Percentiles rank a stretch among this genome's conserved stretches.
These are phyloP conservation scores for Taiozyma sp. DNA, from an alignment of 1,139 yeast species.

Conservation along the genomic window DNA sequence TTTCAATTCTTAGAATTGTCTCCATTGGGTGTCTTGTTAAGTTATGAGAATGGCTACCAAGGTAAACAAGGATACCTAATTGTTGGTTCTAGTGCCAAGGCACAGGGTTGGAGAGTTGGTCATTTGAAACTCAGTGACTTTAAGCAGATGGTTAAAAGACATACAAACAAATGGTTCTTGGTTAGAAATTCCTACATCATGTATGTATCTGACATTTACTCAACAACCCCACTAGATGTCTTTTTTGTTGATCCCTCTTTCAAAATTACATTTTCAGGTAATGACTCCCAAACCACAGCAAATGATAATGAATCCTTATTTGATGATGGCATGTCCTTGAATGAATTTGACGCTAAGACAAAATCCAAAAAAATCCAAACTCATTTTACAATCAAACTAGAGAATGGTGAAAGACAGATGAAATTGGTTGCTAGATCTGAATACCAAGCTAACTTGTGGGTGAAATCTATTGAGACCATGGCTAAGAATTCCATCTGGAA, in stretches of 20 bases:
- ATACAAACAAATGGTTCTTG: conserved; percentile 88
- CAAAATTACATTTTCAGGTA: conserved; percentile 47
- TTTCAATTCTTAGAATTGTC: conserved; percentile 88
- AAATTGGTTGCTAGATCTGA: conserved; percentile 71
- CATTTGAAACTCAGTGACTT: conserved; percentile 78
- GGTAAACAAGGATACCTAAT: conserved; percentile 89
- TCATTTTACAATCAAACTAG: conserved; percentile 56
- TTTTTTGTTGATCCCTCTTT: conserved; percentile 76
- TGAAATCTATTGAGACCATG: conserved; percentile 68
- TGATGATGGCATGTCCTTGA: conserved; percentile 25
- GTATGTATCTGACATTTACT: conserved; percentile 79
- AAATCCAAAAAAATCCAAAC: conserved; percentile 29
- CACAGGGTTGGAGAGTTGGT: conserved; percentile 95
- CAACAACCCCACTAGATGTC: conserved; percentile 87
- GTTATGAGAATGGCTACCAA: conserved; percentile 73
- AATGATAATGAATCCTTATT: conserved; percentile 37
- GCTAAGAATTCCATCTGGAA: conserved; percentile 67
- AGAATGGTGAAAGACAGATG: conserved; percentile 74
- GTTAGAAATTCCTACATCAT: conserved; percentile 79
- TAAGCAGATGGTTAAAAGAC: conserved; percentile 81
- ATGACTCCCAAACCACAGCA: conserved; percentile 25
- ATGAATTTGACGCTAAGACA: conserved; percentile 18
- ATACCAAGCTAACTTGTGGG: conserved; percentile 70
- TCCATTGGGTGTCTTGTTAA: conserved; percentile 76
- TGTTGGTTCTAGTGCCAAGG: conserved; percentile 73